Evolutionary conservation across 495 filamentous ascomycete genomes (phyloP), one percentile per base, ranked within the genome.

Genomic region (Penicillium cosmopolitanum): DNA sequence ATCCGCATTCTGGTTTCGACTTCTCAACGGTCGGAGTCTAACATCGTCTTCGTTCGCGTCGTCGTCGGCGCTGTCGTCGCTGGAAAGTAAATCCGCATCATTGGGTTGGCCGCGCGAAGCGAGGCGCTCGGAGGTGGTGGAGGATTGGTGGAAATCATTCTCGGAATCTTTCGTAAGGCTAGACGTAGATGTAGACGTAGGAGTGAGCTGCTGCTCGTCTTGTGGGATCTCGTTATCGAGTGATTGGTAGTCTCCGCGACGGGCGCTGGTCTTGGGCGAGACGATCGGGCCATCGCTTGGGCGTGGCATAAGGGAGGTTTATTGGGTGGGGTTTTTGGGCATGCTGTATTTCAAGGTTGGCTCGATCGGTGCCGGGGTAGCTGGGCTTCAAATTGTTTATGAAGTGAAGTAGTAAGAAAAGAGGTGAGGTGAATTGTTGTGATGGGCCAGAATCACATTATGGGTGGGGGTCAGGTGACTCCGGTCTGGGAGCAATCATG

Each of bases 31-130:
- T 11, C 65, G 50, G 1, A 69, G 58, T 35, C 65, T 66, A 21
- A 71, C 28, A 28, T 66, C 53, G 19, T 55, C 56, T 23, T 63
- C 61, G 50, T 60, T 57, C 25, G 63, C 66, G 19, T 35, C 10
- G 11, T 31, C 34, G 18, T 44, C n/a, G 43, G 53, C 19, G 59
- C 63, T 31, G 53, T 68, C 66, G 46, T 55, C 58, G 51, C 53
- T 51, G n/a, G 59, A 56, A n/a, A 58, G n/a, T 9, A 48, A 28
- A 28, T 48, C 46, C 8, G 23, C 19, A 28, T 48, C 46, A n/a
- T 48, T 19, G 7, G 46, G 13, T 44, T 44, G 15, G 3, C 42
- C 42, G 5, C 42, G 42, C 13, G 42, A 44, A 9, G 42, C 42
- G 11, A 48, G 10, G 18, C 46, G 18, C 11, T 23, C 21, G 23